Base-by-base conservation (phyloP, 768 basidiomycete species). In the Polyporus arcularius region DNA sequence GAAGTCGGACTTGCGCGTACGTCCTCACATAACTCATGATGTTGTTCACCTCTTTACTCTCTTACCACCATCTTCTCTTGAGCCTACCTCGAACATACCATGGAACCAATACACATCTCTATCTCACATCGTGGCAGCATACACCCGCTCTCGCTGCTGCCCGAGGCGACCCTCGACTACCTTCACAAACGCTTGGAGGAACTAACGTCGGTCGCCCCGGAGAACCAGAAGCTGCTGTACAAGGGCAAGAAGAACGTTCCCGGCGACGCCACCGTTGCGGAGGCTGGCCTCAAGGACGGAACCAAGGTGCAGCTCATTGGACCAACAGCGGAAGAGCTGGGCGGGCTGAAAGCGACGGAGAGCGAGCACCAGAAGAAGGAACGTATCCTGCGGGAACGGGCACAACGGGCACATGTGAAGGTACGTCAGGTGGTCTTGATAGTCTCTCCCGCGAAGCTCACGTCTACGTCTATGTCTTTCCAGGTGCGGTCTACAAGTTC, bases 231-330 rank as follows among this genome's bases (percentile, higher is more conserved):
- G 67, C 76, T 92, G 43, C 70, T 92, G 9, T 88, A 81, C 75
- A 89, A 85, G 69, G 88, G 90, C 38, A 91, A 88, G 78, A 81
- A 75, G 54, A 58, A 71, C 0, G 38, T 72, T 16, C 49, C 71
- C 16, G 63, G 67, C 42, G 61, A 57, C 11, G 68, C 65, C 28
- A 74, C 65, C 4, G 53, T 63, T 59, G 49, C 78, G 68, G 72
- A 82, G 67, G 76, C 75, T 0, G 89, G 90, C n/a, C 68, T 92
- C 42, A 86, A 80, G 66, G 75, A 84, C 61, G 88, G 89, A 9
- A 67, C 76, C 52, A 92, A 87, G 71, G 73, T 92, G 5, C 89
- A 89, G 67, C 77, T 92, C 78, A 74, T 91, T 3, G 91, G 90
- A 3, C 79, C 85, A 3, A 92, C 89, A 4, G 66, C 73, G 4